Percentiles rank a stretch among this genome's conserved stretches.
phyloP scores from a whole-genome alignment of 148 eudicot genomes.

The Camellia japonica region DNA sequence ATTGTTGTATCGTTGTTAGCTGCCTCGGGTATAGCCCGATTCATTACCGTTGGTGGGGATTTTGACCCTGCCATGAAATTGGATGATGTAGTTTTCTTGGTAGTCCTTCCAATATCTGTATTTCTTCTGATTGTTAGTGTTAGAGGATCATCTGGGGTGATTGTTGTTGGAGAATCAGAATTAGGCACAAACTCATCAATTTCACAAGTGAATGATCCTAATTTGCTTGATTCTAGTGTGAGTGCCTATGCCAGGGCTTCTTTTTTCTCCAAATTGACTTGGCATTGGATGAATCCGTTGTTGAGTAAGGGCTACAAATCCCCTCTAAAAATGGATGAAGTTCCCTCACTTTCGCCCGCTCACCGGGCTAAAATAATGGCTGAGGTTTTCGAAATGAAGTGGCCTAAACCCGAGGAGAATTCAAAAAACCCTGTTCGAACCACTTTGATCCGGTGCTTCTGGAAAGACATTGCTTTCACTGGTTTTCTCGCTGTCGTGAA shows the following conservation, averaged over 20 bases:
- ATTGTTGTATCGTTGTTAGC: conserved; percentile 28
- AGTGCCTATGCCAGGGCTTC: conserved; percentile 24
- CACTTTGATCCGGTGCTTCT: conserved; percentile 19
- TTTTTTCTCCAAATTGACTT: conserved; percentile 22
- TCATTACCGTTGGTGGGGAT: conserved; percentile 7
- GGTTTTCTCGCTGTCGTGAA: conserved; percentile 16
- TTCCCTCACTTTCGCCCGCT: conserved; percentile 23
- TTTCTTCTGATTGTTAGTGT: conserved; percentile 13
- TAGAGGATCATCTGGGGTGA: conserved; percentile 19
- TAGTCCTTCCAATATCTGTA: conserved; percentile 16
- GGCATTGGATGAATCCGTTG: conserved; percentile 22
- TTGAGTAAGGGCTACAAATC: conserved; percentile 25
- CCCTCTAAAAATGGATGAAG: conserved; percentile 22
- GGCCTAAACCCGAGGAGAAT: conserved; percentile 19
- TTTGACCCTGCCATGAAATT: conserved; percentile 12
- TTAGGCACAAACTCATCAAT: conserved; percentile 5
- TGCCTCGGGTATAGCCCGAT: conserved; percentile 20
- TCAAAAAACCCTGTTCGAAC: conserved; percentile 16
- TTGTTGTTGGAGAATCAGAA: conserved; percentile 5
- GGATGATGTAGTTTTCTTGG: conserved; percentile 16
- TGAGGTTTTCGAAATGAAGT: conserved; percentile 6
- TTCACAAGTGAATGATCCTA: not conserved
- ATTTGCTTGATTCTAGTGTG: conserved; percentile 3
- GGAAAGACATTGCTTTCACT: conserved; percentile 21
- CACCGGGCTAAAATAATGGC: conserved; percentile 19